phyloP scores from a whole-genome alignment of 1,284 basidiomycete species.

The Pseudozyma hubeiensis region DNA sequence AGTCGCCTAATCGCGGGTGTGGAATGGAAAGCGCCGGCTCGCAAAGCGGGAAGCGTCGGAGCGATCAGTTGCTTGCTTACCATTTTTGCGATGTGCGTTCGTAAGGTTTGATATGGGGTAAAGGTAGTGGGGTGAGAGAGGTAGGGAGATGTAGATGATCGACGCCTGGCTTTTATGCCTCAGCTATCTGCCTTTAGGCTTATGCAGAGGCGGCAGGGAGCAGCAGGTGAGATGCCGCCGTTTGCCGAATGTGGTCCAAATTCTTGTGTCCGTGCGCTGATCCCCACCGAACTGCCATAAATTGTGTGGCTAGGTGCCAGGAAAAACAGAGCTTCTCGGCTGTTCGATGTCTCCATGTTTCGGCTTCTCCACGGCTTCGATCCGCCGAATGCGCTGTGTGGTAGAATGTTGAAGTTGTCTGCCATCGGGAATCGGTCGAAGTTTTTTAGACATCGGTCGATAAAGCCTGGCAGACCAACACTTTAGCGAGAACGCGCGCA shows the following conservation, averaged over 20 bases:
- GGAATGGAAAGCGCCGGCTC: conserved; percentile 9
- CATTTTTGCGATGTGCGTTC: conserved; percentile 33
- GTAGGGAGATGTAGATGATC: background rate
- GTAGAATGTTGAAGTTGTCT: no score
- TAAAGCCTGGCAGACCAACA: conserved; percentile 10
- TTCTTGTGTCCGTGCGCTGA: background rate
- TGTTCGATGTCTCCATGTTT: background rate
- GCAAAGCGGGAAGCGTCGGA: conserved; percentile 12
- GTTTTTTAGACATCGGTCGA: background rate
- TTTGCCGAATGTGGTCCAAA: background rate
- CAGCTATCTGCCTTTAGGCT: background rate
- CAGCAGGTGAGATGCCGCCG: conserved; percentile 1
- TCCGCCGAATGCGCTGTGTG: background rate
- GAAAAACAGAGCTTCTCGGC: conserved; percentile 2
- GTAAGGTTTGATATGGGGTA: background rate
- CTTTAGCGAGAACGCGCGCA: conserved; percentile 1
- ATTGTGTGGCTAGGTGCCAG: background rate
- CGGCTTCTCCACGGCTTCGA: background rate
- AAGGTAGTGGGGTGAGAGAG: background rate
- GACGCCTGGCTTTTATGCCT: conserved; percentile 6
- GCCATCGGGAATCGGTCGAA: background rate
- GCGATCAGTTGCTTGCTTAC: conserved; percentile 40
- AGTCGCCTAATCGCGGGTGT: conserved; percentile 23
- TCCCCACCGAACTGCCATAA: background rate
- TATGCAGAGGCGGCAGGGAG: background rate